Base-by-base conservation (phyloP, 257 asterid species). In the Rhazya stricta region DNA sequence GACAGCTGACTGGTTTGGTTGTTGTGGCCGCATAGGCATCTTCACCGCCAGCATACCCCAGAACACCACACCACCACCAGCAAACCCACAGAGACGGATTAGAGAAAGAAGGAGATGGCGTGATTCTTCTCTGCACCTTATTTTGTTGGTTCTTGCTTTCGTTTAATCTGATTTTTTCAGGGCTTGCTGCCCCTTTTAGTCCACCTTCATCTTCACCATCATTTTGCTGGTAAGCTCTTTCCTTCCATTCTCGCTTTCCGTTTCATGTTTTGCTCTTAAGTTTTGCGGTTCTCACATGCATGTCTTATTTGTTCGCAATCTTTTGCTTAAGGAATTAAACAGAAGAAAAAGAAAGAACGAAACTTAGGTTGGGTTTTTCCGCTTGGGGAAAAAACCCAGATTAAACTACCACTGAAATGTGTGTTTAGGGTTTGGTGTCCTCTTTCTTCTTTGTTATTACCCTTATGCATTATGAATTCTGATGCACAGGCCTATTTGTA, bases 151-250 rank as follows among this genome's bases (percentile, higher is more conserved):
- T 56, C 6, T 68, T 65, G 30, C 51, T 16, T 56, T n/a, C 74
- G 16, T 53, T 19, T 58, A 39, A 46, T 70, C 72, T 27, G 46
- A 74, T 68, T 37, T 73, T 75, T 46, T 70, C 67, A n/a, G 51
- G 72, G 65, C 9, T 65, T 29, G 71, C 78, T 63, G 61, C 36
- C 67, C 56, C 60, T 78, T 54, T 76, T 18, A 77, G 79, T 78
- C 51, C 18, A 21, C 71, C 67, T 76, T 76, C 77, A 15, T 57
- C 15, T 56, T 75, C 79, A 46, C 34, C 80, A 43, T 73, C 77
- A 1, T 53, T 46, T 54, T 75, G 56, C 79, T 74, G 84, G 87
- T 81, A 67, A 78, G 83, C 73, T 41, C 29, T 9, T 68, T 65
- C 75, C 45, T 16, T 54, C 45, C 62, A 21, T 51, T 51, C n/a